Evolutionary conservation across 1,284 basidiomycete species (phyloP), one percentile per base, ranked within the genome.

Genomic region (Hemileccinum hortonii): DNA sequence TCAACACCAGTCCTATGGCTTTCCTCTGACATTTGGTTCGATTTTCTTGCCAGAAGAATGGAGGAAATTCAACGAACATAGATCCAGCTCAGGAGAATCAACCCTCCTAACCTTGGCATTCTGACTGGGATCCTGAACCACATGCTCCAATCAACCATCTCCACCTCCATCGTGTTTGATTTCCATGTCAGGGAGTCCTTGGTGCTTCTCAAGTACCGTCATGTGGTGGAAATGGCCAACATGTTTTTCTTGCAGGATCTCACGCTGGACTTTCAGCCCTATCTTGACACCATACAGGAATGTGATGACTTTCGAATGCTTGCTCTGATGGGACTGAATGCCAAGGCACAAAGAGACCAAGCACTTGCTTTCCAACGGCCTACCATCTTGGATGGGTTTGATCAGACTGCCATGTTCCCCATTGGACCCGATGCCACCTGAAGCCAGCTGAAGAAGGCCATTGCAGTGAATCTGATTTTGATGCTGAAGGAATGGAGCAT

Each of bases 141-240:
- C 18, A 56, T 63, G 56, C 33, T 63, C 0, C 14, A 19, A 0
- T 50, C 36, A 29, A 53, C 16, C 3, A 35, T 35, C 1, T 38
- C 26, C 1, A 59, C 54, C 0, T 43, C 53, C 1, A 42, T 53
- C 3, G 3, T 53, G 0, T 49, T 32, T 42, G 45, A 60, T 9
- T 47, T 35, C 3, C 47, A 61, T 54, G 32, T 62, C 0, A 35
- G 48, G 2, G 47, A 62, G 19, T 58, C 50, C 0, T 14, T 62
- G 40, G 52, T 44, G 1, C 29, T 58, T 1, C 15, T 61, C 1
- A n/a, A n/a, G n/a, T n/a, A n/a, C n/a, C n/a, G n/a, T n/a, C n/a
- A n/a, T n/a, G n/a, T n/a, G n/a, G n/a, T n/a, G n/a, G n/a, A n/a
- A n/a, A n/a, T n/a, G n/a, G n/a, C n/a, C n/a, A n/a, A n/a, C n/a